These are phyloP conservation scores for Pyrus communis DNA, from an alignment of 306 rosid species.

Conservation along the genomic window DNA sequence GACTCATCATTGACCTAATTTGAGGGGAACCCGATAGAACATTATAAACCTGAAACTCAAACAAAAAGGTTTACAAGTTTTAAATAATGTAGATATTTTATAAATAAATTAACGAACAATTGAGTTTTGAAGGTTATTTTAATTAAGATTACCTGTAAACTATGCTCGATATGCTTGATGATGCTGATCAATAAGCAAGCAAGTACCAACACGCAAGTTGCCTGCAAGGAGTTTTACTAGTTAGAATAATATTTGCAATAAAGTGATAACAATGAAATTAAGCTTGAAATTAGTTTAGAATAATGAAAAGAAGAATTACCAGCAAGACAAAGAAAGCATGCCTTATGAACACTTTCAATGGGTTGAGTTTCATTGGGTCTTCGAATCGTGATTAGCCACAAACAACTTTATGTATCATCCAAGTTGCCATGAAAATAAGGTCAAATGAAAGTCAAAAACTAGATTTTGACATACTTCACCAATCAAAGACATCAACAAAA, in stretches of 20 bases:
- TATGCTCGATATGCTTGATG: slow-evolving; percentile 1
- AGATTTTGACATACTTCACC: background rate
- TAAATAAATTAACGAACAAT: no score
- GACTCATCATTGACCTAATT: slow-evolving; percentile 3
- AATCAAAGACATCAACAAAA: background rate
- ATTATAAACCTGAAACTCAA: slow-evolving; percentile 42
- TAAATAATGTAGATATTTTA: no score
- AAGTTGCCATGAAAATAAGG: background rate
- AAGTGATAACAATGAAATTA: no score
- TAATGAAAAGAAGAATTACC: background rate
- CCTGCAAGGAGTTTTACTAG: slow-evolving; percentile 5
- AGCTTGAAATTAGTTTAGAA: background rate
- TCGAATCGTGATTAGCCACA: background rate
- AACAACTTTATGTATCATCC: background rate
- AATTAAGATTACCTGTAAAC: background rate
- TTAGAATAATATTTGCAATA: background rate
- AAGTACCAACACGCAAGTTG: slow-evolving; percentile 3
- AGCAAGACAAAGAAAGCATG: background rate
- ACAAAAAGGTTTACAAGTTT: background rate
- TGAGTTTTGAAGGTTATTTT: background rate
- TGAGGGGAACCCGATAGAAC: slow-evolving; percentile 31
- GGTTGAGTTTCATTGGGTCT: background rate
- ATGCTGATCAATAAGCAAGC: slow-evolving; percentile 4
- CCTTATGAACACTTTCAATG: background rate
- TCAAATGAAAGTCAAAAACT: background rate